Evolutionary conservation across 2,329 filamentous ascomycete genomes (phyloP), one percentile per base, ranked within the genome.

Genomic region (Didymosphaeria variabile): DNA sequence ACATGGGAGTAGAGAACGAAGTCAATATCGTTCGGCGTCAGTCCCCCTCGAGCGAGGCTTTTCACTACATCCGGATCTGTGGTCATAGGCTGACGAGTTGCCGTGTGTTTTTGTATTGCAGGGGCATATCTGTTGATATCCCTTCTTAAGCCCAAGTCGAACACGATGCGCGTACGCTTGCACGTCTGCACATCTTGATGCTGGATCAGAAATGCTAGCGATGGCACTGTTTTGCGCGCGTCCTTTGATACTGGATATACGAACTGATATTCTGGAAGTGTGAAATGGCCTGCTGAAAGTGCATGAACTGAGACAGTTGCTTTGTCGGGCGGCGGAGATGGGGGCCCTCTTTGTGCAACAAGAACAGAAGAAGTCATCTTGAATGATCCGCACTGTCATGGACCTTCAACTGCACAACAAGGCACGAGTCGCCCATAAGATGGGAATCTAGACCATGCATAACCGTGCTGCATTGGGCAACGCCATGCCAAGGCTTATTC

Each of bases 121-220:
- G 71, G 63, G 0, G 81, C 74, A 68, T 87, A 87, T 53, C 75
- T 73, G 17, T 70, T 70, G 6, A 81, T 63, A 36, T 84, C 78
- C 53, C 80, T 77, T 55, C 84, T 81, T 32, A 87, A 68, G 0
- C 85, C 85, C 0, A 88, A 76, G 61, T 88, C 85, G 67, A 87
- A 87, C 40, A 87, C 73, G 6, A 87, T 78, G 56, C 69, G 77
- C 63, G 73, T 76, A 1, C 67, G 64, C 29, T 75, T 76, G 5
- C 74, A 73, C 5, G 75, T 75, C 19, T 71, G 68, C 21, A 69
- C 70, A 5, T 79, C 74, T 2, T 75, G 73, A 66, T 87, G 85
- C n/a, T 79, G 80, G 44, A 87, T 80, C 3, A 87, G 77, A 62
- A 87, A 87, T 0, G 80, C 80, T 6, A 88, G 75, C 0, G 84